Base-by-base conservation (phyloP, 306 rosid genomes). In the Quercus bicolor region DNA sequence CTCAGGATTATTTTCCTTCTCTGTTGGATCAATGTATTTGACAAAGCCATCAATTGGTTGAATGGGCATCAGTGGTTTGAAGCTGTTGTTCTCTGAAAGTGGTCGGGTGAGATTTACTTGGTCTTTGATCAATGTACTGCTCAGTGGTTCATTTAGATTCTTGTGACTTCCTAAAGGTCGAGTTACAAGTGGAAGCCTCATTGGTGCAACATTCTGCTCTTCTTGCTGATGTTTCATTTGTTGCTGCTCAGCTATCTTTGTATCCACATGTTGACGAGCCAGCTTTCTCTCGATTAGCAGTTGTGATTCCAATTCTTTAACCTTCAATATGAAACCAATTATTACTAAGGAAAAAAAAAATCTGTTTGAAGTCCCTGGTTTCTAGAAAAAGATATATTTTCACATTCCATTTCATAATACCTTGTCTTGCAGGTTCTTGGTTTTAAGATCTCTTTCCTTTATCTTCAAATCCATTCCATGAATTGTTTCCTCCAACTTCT, bases 201-300 rank as follows among this genome's bases (percentile, higher is more conserved):
- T 28, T 14, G 85, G 81, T 78, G 86, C 73, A 18, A 33, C 80
- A 61, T 19, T 82, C 78, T 88, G 97, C 66, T 92, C 98, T 54
- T 94, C 97, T 78, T 81, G 72, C 43, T 83, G 93, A 55, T 83
- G 77, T 78, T 87, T 90, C 84, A 87, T 77, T 77, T 84, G 91
- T 26, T 91, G 95, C 78, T 94, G 98, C 90, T 96, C 98, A 5
- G 99, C 97, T 86, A 93, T 93, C 87, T 89, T 93, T 14, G 94
- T 84, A 81, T 92, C 98, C 3, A 92, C 98, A 20, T 95, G 97
- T 82, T 95, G 99, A 15, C 96, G 97, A 4, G 98, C 99, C 62
- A 95, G 87, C 87, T 93, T 96, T 85, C 98, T 91, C 84, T 96
- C 98, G 37, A 93, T 85, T 85, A 96, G 73, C 82, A 96, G 96